Evolutionary conservation across 345 rosid species (phyloP).

Genomic region (Populus alba): DNA sequence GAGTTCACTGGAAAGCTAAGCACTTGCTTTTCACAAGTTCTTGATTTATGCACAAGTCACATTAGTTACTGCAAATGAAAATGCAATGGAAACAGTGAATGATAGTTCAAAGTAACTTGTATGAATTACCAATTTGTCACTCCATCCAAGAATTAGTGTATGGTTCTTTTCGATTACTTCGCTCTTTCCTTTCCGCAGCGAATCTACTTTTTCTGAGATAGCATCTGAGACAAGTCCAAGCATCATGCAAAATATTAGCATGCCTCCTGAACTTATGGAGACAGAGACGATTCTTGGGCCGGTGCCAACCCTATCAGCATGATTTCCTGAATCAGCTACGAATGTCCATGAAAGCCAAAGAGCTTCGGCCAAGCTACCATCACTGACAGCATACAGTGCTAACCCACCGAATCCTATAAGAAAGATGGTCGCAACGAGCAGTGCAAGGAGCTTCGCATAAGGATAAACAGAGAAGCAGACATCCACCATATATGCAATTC

Average conservation of each 20-base stretch:
- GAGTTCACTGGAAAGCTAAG: not conserved
- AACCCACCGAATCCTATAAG: conserved; percentile 83
- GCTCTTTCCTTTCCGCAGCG: conserved; percentile 82
- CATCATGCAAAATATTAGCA: conserved; percentile 94
- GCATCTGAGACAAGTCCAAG: conserved; percentile 93
- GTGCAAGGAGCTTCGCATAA: conserved; percentile 87
- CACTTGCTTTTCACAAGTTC: not conserved
- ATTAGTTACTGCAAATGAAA: not conserved
- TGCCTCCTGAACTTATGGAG: conserved; percentile 87
- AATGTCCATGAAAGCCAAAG: conserved; percentile 95
- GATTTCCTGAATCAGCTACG: conserved; percentile 89
- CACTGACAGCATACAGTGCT: conserved; percentile 81
- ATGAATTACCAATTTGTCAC: conserved; percentile 74
- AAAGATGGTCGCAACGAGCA: conserved; percentile 73
- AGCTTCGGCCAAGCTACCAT: conserved; percentile 72
- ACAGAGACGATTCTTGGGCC: conserved; percentile 85
- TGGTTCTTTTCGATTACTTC: conserved; percentile 91
- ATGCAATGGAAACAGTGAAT: not conserved
- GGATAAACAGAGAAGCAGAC: conserved; percentile 87
- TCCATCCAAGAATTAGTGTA: conserved; percentile 89
- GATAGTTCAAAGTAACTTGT: conserved; percentile 1
- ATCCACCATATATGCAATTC: conserved; percentile 83
- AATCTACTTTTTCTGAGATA: conserved; percentile 92
- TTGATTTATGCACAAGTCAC: not conserved
- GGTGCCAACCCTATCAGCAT: conserved; percentile 74